Conservation (phyloP, 2,329 filamentous ascomycete species). For the Amauroascus niger region DNA sequence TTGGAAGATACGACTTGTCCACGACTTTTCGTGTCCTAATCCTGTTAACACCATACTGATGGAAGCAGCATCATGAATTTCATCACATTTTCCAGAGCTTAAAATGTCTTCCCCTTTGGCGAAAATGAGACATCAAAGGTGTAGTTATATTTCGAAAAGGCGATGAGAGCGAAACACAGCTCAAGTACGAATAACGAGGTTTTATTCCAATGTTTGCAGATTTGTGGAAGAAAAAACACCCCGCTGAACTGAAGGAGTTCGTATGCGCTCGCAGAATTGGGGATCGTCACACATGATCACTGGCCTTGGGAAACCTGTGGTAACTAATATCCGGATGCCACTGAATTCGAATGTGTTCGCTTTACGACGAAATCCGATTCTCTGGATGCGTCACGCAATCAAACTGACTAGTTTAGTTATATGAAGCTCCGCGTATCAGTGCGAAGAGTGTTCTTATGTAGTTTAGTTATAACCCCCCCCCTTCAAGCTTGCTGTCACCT, state of each 20-base stretch:
- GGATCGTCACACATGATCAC: not conserved
- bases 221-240: not conserved
- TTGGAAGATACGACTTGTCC: not conserved
- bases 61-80: slow-evolving; percentile 6
- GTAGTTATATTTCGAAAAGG: not conserved
- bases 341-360: not conserved
- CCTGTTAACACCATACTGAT: not conserved
- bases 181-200: not conserved
- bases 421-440: too few relatives aligned
- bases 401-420: too few relatives aligned
- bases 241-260: not conserved
- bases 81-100: slow-evolving; percentile 7
- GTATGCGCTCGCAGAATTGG: slow-evolving; percentile 1
- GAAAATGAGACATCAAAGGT: not conserved
- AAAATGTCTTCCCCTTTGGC: not conserved
- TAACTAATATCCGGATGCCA: not conserved
- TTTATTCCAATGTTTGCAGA: not conserved
- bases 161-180: not conserved
- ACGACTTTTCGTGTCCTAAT: not conserved
- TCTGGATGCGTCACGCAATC: too few relatives aligned
- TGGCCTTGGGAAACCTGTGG: not conserved
- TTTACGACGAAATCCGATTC: not conserved
- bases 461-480: too few relatives aligned
- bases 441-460: too few relatives aligned
- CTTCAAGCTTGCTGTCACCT: too few relatives aligned